phyloP scores from a whole-genome alignment of 2,329 filamentous ascomycete genomes.

The Alternaria arbusti region DNA sequence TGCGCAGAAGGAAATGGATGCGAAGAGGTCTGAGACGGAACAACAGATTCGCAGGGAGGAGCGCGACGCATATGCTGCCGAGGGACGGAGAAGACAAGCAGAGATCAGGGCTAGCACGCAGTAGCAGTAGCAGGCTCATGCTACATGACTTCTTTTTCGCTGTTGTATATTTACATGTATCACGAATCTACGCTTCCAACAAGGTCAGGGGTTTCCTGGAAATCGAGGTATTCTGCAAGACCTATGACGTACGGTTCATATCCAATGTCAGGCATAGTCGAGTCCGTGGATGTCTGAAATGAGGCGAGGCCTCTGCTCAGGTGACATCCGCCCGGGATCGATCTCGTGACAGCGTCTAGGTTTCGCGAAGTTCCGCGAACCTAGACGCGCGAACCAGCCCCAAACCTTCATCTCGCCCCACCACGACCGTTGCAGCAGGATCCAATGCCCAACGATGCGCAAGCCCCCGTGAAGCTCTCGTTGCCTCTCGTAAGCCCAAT shows the following conservation, averaged over 20 bases:
- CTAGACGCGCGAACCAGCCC: conserved; percentile 23
- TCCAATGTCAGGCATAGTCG: neutral
- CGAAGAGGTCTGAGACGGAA: conserved; percentile 33
- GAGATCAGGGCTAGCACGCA: conserved; percentile 43
- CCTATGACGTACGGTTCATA: neutral
- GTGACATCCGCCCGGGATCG: neutral
- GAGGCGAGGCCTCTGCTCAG: neutral
- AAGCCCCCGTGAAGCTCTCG: conserved; percentile 76
- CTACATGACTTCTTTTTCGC: conserved; percentile 2
- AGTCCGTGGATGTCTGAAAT: neutral
- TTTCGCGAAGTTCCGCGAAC: conserved; percentile 6
- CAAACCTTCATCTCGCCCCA: conserved; percentile 20
- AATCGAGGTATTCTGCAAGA: neutral
- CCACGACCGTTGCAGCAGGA: conserved; percentile 22
- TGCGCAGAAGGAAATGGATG: conserved; percentile 44
- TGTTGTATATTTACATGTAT: conserved; percentile 26
- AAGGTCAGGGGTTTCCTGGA: neutral
- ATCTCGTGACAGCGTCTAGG: conserved; percentile 37
- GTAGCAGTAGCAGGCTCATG: conserved; percentile 26
- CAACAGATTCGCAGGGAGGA: conserved; percentile 39
- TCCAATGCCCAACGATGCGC: conserved; percentile 51
- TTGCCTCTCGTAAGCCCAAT: conserved; percentile 68
- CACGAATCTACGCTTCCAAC: conserved; percentile 22
- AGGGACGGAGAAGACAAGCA: conserved; percentile 40
- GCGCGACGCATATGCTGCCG: conserved; percentile 38